Conservation (phyloP, 192 early-diverging fungal genomes). For the Obelidium mucronatum region DNA sequence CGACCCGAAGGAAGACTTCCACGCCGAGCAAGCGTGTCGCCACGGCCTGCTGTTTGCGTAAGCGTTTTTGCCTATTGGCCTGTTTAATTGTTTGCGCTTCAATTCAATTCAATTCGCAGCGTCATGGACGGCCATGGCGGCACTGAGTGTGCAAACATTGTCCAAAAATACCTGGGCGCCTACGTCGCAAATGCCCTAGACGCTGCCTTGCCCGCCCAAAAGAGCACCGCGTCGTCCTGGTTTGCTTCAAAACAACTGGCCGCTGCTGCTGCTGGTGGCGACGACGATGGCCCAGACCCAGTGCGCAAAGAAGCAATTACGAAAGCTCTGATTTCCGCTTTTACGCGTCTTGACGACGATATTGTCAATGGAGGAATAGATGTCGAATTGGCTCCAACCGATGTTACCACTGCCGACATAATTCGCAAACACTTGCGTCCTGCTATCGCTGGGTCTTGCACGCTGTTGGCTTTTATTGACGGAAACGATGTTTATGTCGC, state of each 20-base stretch:
- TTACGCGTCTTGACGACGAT: slow-evolving; percentile 55
- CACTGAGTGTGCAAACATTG: slow-evolving; percentile 48
- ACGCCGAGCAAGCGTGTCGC: slow-evolving; percentile 37
- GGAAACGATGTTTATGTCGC: slow-evolving; percentile 58
- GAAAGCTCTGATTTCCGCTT: slow-evolving; percentile 50
- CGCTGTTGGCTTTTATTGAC: slow-evolving; percentile 56
- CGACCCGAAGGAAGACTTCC: slow-evolving; percentile 52
- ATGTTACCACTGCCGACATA: slow-evolving; percentile 15
- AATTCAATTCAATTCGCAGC: slow-evolving; percentile 11
- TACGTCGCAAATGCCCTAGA: slow-evolving; percentile 50
- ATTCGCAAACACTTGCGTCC: slow-evolving; percentile 36
- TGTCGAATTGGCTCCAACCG: not conserved
- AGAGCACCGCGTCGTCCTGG: not conserved
- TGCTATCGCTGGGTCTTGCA: slow-evolving; percentile 56
- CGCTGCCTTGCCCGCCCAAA: slow-evolving; percentile 16
- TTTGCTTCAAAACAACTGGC: not conserved
- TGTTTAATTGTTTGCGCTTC: slow-evolving; percentile 8
- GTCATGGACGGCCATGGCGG: slow-evolving; percentile 64
- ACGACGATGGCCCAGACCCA: slow-evolving; percentile 2
- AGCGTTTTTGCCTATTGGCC: too few relatives aligned
- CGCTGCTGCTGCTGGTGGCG: not conserved
- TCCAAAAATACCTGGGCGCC: slow-evolving; percentile 46
- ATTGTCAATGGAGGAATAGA: slow-evolving; percentile 52
- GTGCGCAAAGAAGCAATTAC: slow-evolving; percentile 39
- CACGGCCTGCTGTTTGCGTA: slow-evolving; percentile 47